Evolutionary conservation across 176 grass and related monocot species (phyloP), one percentile per base, ranked within the genome.

Genomic region (Oryza nivara): DNA sequence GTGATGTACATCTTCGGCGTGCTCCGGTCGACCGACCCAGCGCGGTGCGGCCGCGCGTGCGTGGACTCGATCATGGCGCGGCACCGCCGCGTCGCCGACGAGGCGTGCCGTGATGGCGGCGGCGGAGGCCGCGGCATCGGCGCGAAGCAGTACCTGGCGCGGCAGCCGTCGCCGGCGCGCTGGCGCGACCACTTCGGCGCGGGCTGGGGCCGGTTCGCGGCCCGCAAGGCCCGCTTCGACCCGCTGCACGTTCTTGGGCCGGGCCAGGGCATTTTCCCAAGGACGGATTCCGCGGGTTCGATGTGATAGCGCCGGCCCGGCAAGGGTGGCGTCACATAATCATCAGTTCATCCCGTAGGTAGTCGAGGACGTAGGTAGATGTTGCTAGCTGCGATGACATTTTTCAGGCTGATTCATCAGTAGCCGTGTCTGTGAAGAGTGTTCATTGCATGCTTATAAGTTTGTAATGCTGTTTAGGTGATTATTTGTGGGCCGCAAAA

Each of bases 101-200:
- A 87, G 84, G 84, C 81, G 25, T 83, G 90, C 88, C 66, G 58
- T 41, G 70, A 19, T 52, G 49, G 7, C 60, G 20, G 8, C 11
- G 36, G 36, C 36, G 5, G 36, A 38, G 75, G 72, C 28, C 52
- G 85, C 35, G 44, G 44, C 83, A 88, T 94, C 25, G 94, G 86
- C 11, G 92, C 86, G 12, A 97, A 87, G 84, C 88, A 91, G 80
- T 97, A 97, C 79, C 92, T 97, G 1, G 88, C 86, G 8, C 81
- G 93, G 64, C 88, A 94, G 65, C 88, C 78, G 22, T 94, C 95
- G 32, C 83, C 16, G 73, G 44, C 70, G 30, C 84, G 84, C 68
- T 94, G 95, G 95, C 90, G 66, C 12, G 66, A 40, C 6, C 95
- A 94, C 80, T 97, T 97, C 61, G 95, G 92, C 3, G 0, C 85